These are phyloP conservation scores for Annulohypoxylon truncatum DNA, from an alignment of 2,329 filamentous ascomycete genomes.

Conservation along the genomic window DNA sequence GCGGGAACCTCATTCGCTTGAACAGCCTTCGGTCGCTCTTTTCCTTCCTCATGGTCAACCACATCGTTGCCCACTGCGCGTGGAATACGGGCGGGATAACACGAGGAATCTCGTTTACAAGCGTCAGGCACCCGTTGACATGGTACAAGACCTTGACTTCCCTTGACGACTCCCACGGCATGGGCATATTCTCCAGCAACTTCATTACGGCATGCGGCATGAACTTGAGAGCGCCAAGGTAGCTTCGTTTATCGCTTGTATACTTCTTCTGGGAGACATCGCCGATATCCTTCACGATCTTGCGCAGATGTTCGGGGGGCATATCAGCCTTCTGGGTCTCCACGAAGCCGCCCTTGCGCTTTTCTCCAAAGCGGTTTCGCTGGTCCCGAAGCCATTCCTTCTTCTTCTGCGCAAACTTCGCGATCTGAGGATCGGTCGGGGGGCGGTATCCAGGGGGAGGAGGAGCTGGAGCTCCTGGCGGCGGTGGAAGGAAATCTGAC, in stretches of 20 bases:
- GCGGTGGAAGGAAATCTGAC: constrained; percentile 67
- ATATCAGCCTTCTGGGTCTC: constrained; percentile 99
- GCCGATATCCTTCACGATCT: constrained; percentile 98
- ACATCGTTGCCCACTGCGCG: constrained; percentile 99
- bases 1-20: constrained; percentile 98
- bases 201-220: constrained; percentile 99
- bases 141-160: constrained; percentile 99
- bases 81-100: constrained; percentile 99
- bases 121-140: constrained; percentile 94
- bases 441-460: constrained; percentile 89
- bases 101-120: constrained; percentile 95
- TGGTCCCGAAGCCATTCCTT: constrained; percentile 96
- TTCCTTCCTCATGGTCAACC: constrained; percentile 97
- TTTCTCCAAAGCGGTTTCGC: constrained; percentile 94
- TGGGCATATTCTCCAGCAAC: constrained; percentile 98
- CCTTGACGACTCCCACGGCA: constrained; percentile 97
- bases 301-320: constrained; percentile 97
- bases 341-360: constrained; percentile 94
- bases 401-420: constrained; percentile 98
- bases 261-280: constrained; percentile 99
- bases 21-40: constrained; percentile 96
- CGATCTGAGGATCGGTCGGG: constrained; percentile 82
- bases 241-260: constrained; percentile 97
- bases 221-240: constrained; percentile 96
- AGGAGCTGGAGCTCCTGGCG: constrained; percentile 70